A percentile compares a stretch with the other conserved stretches of the same genome.
These are phyloP conservation scores for Colletotrichum brevisporum DNA, from an alignment of 2,329 filamentous ascomycete species.

Conservation along the genomic window DNA sequence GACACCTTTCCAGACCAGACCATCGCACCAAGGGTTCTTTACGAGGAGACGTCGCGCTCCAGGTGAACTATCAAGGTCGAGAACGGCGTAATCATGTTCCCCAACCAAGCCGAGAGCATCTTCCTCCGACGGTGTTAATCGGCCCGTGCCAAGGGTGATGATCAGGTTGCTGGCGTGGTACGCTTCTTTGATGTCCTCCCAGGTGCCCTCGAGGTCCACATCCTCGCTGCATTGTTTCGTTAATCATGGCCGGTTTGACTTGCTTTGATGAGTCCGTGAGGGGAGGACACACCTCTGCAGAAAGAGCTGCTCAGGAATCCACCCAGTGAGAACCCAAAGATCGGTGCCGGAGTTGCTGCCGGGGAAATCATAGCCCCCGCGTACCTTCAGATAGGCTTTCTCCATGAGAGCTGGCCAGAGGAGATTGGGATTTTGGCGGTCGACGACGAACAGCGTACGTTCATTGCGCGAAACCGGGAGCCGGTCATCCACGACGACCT, in stretches of 20 bases:
- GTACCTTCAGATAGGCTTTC: constrained; percentile 95
- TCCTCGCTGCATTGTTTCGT: constrained; percentile 72
- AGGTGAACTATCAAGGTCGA: constrained; percentile 78
- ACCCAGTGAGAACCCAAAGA: constrained; percentile 91
- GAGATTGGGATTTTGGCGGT: constrained; percentile 83
- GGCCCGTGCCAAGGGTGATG: constrained; percentile 91
- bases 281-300: constrained; percentile 74
- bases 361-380: constrained; percentile 97
- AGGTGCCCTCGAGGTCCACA: constrained; percentile 80
- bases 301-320: constrained; percentile 97
- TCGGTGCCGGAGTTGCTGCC: constrained; percentile 98
- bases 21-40: constrained; percentile 97
- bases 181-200: constrained; percentile 81
- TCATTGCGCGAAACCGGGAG: constrained; percentile 83
- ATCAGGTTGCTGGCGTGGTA: constrained; percentile 86
- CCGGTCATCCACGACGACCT: constrained; percentile 89
- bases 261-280: background rate
- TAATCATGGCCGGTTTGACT: constrained; percentile 5
- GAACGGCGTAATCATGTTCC: constrained; percentile 93
- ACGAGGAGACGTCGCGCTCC: constrained; percentile 80
- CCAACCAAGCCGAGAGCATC: constrained; percentile 84
- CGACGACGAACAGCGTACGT: constrained; percentile 87
- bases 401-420: constrained; percentile 95
- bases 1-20: constrained; percentile 77
- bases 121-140: constrained; percentile 83